Conservation (phyloP, 1,284 basidiomycete species). For the Schizophyllum commune region DNA sequence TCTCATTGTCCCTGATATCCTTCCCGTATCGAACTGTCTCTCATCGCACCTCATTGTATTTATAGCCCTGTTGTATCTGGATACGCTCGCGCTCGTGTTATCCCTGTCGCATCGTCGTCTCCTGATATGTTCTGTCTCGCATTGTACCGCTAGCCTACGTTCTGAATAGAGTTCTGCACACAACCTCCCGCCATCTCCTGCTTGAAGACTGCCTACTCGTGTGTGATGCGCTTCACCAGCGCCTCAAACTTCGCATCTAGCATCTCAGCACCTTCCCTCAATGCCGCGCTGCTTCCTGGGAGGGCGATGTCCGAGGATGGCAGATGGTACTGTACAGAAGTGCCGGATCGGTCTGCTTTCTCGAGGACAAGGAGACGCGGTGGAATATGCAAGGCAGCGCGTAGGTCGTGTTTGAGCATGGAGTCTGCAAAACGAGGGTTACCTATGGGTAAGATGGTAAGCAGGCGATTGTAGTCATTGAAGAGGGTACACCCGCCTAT, state of each 20-base stretch:
- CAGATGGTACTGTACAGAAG: slow-evolving; percentile 40
- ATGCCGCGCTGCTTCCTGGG: slow-evolving; percentile 8
- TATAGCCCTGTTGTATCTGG: neutral
- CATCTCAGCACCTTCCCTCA: slow-evolving; percentile 3
- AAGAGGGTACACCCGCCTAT: slow-evolving; percentile 2
- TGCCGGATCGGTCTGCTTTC: slow-evolving; percentile 29
- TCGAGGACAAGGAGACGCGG: slow-evolving; percentile 39
- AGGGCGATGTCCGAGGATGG: slow-evolving; percentile 34
- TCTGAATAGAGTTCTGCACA: slow-evolving; percentile 12
- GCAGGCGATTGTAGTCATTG: neutral
- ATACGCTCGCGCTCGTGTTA: neutral
- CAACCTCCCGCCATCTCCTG: slow-evolving; percentile 9
- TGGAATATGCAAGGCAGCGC: slow-evolving; percentile 38
- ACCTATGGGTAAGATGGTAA: slow-evolving; percentile 22
- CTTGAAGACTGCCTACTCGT: slow-evolving; percentile 7
- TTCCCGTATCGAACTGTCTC: neutral
- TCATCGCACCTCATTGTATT: neutral
- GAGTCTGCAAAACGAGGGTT: slow-evolving; percentile 45
- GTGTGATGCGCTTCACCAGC: slow-evolving; percentile 9
- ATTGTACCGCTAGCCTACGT: neutral
- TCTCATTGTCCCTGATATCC: neutral
- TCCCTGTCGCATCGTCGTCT: neutral
- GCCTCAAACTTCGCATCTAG: slow-evolving; percentile 8
- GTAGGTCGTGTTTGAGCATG: slow-evolving; percentile 36
- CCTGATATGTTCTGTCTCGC: neutral